phyloP scores from a whole-genome alignment of 352 stramenopile species.

The Pythium folliculosum region DNA sequence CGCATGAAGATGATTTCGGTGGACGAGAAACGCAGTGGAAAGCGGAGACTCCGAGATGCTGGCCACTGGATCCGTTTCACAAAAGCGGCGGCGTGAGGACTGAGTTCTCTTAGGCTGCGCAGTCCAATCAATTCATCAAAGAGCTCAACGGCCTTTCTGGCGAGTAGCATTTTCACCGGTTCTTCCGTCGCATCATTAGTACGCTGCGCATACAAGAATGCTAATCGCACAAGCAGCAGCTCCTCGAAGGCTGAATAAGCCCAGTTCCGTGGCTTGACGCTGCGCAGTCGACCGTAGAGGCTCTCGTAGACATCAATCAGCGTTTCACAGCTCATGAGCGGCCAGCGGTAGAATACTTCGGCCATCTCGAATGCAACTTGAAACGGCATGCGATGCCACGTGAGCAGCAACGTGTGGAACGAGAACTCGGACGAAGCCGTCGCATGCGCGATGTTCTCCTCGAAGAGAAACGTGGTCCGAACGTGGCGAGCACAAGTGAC shows the following conservation, averaged over 20 bases:
- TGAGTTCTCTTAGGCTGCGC: slow-evolving; percentile 11
- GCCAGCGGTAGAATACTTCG: slow-evolving; percentile 52
- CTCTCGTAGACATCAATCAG: slow-evolving; percentile 60
- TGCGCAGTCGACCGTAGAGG: slow-evolving; percentile 49
- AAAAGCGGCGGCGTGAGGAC: neutral
- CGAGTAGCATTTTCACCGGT: neutral
- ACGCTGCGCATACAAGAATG: slow-evolving; percentile 52
- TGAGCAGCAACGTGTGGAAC: slow-evolving; percentile 38
- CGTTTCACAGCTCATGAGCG: slow-evolving; percentile 6
- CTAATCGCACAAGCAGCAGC: slow-evolving; percentile 48
- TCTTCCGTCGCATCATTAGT: slow-evolving; percentile 9
- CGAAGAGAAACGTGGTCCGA: neutral
- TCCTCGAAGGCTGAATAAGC: slow-evolving; percentile 53
- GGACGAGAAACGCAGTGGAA: slow-evolving; percentile 19
- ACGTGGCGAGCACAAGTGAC: slow-evolving; percentile 1
- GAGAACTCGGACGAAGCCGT: neutral
- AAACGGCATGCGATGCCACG: slow-evolving; percentile 66
- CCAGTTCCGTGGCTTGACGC: slow-evolving; percentile 29
- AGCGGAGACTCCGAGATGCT: neutral
- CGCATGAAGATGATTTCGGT: slow-evolving; percentile 24
- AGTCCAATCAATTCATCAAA: slow-evolving; percentile 26
- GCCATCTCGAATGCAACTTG: slow-evolving; percentile 62
- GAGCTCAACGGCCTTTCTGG: slow-evolving; percentile 14
- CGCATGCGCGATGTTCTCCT: neutral
- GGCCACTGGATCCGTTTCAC: slow-evolving; percentile 26